Evolutionary conservation across 768 basidiomycete genomes (phyloP), one percentile per base, ranked within the genome.

Genomic region (Lepiota venenata): DNA sequence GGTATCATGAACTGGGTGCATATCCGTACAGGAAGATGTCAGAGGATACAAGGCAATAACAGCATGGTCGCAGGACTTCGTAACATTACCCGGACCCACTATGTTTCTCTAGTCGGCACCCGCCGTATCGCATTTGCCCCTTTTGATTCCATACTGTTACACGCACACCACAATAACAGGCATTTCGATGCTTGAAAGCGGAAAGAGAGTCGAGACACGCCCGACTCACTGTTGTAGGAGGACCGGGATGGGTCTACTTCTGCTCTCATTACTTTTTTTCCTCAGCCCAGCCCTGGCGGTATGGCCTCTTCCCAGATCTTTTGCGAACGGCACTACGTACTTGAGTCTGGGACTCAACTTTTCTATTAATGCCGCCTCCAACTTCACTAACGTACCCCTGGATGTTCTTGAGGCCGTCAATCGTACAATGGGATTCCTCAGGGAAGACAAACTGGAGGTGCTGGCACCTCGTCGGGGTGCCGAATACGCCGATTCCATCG

Each of bases 391-490:
- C 41, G 66, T 80, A 0, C 84, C 86, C 0, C 57, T 66, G 18
- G 87, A 90, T 65, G 72, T 90, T 41, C 55, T 72, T 18, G 78
- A 75, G 15, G 87, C 87, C 38, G 74, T 83, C 27, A 42, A 64
- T 8, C 79, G 78, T 39, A 80, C 84, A 0, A 74, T 72, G 55
- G 39, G 50, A 2, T 72, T 64, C 56, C 58, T 87, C 22, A 51
- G 60, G n/a, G 74, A 69, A 4, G 88, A 88, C 66, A 78, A 81
- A 60, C 78, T 85, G 20, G 74, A 78, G 56, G 71, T 81, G 12
- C 79, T 90, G 38, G 73, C 81, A 36, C 74, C 82, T 20, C 82
- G 81, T 14, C 81, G 85, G 44, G 85, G 84, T 3, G 65, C 75
- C 2, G 71, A 69, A 8, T 81, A 85, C 61, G 70, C 66, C 1